These are phyloP conservation scores for Westerdykella aurantiaca DNA, from an alignment of 2,329 filamentous ascomycete species.

Conservation along the genomic window DNA sequence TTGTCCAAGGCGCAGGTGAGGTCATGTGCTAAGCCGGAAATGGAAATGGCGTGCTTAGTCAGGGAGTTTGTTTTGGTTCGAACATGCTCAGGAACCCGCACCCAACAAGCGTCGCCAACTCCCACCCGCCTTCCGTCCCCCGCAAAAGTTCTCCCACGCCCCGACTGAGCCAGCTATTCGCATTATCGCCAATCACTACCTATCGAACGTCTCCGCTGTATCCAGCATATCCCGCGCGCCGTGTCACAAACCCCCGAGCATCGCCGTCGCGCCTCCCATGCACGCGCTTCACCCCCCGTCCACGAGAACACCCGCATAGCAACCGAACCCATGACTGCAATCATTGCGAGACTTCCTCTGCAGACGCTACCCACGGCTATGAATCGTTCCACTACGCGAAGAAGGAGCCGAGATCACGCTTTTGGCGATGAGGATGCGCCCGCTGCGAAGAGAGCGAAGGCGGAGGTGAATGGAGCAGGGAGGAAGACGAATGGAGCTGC, in stretches of 20 bases:
- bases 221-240: slow-evolving; percentile 7
- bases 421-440: slow-evolving; percentile 43
- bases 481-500: slow-evolving; percentile 32
- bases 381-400: slow-evolving; percentile 40
- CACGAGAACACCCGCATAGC: slow-evolving; percentile 18
- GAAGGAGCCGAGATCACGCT: slow-evolving; percentile 43
- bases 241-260: slow-evolving; percentile 3
- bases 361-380: slow-evolving; percentile 45
- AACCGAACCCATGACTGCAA: slow-evolving; percentile 33
- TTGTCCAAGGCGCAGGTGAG: slow-evolving; percentile 1
- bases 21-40: slow-evolving; percentile 7
- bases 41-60: slow-evolving; percentile 5
- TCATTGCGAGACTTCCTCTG: slow-evolving; percentile 38
- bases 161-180: slow-evolving; percentile 21
- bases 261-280: slow-evolving; percentile 24
- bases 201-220: slow-evolving; percentile 4
- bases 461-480: slow-evolving; percentile 34
- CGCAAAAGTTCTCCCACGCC: slow-evolving; percentile 18
- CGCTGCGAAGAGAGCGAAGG: slow-evolving; percentile 39
- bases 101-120: slow-evolving; percentile 10
- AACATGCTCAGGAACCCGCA: slow-evolving; percentile 2
- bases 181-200: slow-evolving; percentile 32
- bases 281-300: slow-evolving; percentile 31
- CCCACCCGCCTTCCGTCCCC: slow-evolving; percentile 20
- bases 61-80: slow-evolving; percentile 12